phyloP scores from a whole-genome alignment of 345 rosid genomes.

The Nasturtium officinale region DNA sequence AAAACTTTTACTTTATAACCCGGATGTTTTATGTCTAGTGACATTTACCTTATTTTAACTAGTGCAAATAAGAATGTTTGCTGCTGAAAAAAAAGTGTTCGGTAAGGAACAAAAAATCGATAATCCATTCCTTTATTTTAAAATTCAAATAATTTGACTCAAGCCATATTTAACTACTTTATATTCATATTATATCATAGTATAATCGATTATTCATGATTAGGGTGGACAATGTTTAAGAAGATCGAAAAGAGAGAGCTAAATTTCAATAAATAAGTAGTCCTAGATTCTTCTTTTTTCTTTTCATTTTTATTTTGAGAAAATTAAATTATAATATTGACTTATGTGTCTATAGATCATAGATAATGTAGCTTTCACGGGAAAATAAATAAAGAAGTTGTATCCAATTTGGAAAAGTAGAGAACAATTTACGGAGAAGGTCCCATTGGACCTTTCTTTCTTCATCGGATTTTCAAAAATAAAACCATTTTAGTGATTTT shows the following conservation, averaged over 20 bases:
- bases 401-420: slow-evolving; percentile 43
- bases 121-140: neutral
- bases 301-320: neutral
- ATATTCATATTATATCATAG: neutral
- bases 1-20: neutral
- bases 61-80: neutral
- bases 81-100: neutral
- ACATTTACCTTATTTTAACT: neutral
- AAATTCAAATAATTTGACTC: slow-evolving; percentile 2
- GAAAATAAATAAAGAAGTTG: slow-evolving; percentile 26
- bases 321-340: slow-evolving; percentile 26
- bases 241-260: neutral
- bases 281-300: slow-evolving; percentile 1
- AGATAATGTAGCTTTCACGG: slow-evolving; percentile 36
- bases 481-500: neutral
- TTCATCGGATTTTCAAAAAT: slow-evolving; percentile 16
- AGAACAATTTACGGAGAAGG: slow-evolving; percentile 34
- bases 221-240: neutral
- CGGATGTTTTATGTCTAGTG: neutral
- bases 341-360: neutral
- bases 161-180: neutral
- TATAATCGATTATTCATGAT: neutral
- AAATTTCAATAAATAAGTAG: neutral
- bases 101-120: neutral
- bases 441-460: slow-evolving; percentile 21